Conservation (phyloP, 2,329 filamentous ascomycete species). For the Endoconidiophora laricicola region DNA sequence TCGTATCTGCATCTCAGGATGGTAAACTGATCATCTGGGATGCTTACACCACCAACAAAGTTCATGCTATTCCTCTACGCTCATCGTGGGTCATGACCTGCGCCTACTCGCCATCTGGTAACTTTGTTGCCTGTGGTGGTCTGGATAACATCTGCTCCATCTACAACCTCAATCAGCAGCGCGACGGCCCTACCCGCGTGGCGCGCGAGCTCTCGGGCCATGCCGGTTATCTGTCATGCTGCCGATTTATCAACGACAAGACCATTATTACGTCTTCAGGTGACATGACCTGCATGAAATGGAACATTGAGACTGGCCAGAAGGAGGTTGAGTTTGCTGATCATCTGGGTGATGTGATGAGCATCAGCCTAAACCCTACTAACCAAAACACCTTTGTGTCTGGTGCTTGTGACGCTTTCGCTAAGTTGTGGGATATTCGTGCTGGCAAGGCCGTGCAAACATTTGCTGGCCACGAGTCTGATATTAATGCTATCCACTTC, state of each 20-base stretch:
- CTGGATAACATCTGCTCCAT: conserved; percentile 99
- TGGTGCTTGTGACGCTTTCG: conserved; percentile 96
- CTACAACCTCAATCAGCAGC: conserved; percentile 88
- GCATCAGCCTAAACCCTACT: conserved; percentile 96
- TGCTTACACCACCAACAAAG: conserved; percentile 98
- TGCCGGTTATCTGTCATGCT: conserved; percentile 94
- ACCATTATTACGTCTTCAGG: conserved; percentile 95
- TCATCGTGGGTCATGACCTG: conserved; percentile 99
- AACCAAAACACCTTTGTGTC: conserved; percentile 99
- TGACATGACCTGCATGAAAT: conserved; percentile 99
- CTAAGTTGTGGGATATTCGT: conserved; percentile 97
- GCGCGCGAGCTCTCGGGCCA: conserved; percentile 92
- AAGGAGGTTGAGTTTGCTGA: conserved; percentile 98
- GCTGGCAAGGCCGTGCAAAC: conserved; percentile 97
- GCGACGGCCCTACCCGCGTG: conserved; percentile 92
- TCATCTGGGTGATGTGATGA: conserved; percentile 98
- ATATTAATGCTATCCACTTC: conserved; percentile 99
- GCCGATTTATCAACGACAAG: conserved; percentile 95
- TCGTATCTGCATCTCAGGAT: conserved; percentile 95
- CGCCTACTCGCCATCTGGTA: conserved; percentile 93
- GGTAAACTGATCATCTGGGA: conserved; percentile 99
- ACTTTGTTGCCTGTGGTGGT: conserved; percentile 96
- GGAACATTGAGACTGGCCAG: conserved; percentile 95
- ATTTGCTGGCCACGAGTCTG: conserved; percentile 93
- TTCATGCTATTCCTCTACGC: conserved; percentile 90